Evolutionary conservation across 164 flowering plant species (phyloP), one percentile per base, ranked within the genome.

Genomic region (Tetracentron sinense): DNA sequence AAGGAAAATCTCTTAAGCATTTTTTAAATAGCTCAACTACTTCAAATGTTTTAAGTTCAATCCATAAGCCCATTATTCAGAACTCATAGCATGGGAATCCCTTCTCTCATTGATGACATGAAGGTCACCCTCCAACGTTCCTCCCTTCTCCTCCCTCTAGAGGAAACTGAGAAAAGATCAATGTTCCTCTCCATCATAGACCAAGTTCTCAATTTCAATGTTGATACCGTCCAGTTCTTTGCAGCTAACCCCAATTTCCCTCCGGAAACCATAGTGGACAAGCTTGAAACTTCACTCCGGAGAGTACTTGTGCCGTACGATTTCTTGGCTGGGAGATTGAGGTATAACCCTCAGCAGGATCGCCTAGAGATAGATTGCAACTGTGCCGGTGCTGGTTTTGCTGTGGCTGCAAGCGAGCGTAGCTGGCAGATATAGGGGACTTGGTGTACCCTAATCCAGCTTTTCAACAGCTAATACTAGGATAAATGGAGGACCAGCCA

Each of bases 101-200:
- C 68, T 8, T 63, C 69, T 27, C 76, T 61, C 50, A 66, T 73
- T 54, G 72, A 78, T 62, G 84, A 88, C 64, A 84, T 86, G 42
- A 78, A 77, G 53, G 81, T 88, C 51, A 74, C 72, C 1, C 17
- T 81, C 62, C 78, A 80, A 14, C 48, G 73, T 8, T 53, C 77
- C 22, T 48, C 74, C 27, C 68, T 76, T 6, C 48, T 86, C 27
- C 62, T 61, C 49, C 88, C 90, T 8, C 20, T 69, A 3, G 64
- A 78, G 51, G 53, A 77, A 71, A 75, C 71, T 11, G 62, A 72
- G 56, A 64, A 58, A 25, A 74, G 72, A 48, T 65, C 75, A 62
- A 58, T 88, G 69, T 89, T 85, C 79, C 74, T 89, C 53, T 82
- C 96, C 2, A 85, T 85, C 85, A 87, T 87, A 6, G 96, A 89